These are phyloP conservation scores for Aspergillus phoenicis DNA, from an alignment of 2,329 filamentous ascomycete species.

Conservation along the genomic window DNA sequence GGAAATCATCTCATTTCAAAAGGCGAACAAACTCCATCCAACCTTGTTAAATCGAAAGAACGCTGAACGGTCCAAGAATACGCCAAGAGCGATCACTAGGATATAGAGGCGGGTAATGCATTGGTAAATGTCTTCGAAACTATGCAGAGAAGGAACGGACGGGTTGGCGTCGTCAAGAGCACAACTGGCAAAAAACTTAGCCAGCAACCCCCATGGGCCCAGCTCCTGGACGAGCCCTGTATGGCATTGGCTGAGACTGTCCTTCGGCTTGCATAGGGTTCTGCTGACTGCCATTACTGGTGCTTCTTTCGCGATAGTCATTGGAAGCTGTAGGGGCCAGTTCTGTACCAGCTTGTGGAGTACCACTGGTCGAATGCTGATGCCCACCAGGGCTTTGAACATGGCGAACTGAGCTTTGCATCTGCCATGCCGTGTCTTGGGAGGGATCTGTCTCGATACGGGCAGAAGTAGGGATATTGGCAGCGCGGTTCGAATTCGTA, in stretches of 20 bases:
- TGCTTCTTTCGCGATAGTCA: conserved; percentile 39
- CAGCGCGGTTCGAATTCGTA: conserved; percentile 43
- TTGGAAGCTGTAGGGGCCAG: conserved; percentile 28
- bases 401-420: conserved; percentile 80
- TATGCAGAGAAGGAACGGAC: conserved; percentile 14
- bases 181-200: conserved; percentile 25
- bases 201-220: conserved; percentile 45
- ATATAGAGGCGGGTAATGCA: conserved; percentile 12
- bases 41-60: conserved; percentile 31
- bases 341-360: conserved; percentile 29
- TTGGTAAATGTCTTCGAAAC: conserved; percentile 15
- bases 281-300: conserved; percentile 39
- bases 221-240: conserved; percentile 40
- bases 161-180: conserved; percentile 16
- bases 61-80: conserved; percentile 32
- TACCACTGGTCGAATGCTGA: conserved; percentile 32
- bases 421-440: conserved; percentile 69
- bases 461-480: conserved; percentile 56
- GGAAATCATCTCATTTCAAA: conserved; percentile 23
- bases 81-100: conserved; percentile 19
- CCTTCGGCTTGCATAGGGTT: conserved; percentile 30
- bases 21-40: conserved; percentile 33
- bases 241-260: conserved; percentile 38
- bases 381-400: conserved; percentile 55
- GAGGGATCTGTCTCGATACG: conserved; percentile 84